Conservation (phyloP, 768 basidiomycete genomes). For the Tylopilus balloui region DNA sequence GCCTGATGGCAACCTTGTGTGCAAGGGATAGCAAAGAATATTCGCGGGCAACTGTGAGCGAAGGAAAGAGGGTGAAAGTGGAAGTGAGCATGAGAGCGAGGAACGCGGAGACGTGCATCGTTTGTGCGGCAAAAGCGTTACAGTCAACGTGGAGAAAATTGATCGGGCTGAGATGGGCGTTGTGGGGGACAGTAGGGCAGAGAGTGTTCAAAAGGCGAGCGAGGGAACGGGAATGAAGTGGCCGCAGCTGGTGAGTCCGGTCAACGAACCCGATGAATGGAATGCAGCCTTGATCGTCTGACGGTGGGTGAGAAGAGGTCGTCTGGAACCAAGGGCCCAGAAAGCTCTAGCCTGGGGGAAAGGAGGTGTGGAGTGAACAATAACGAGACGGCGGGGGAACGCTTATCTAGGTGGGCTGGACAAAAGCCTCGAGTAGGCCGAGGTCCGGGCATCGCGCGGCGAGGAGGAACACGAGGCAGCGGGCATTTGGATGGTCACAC, state of each 20-base stretch:
- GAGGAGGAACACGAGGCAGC: conserved; percentile 19
- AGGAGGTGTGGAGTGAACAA: background rate
- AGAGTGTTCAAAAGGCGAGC: background rate
- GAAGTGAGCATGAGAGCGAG: conserved; percentile 32
- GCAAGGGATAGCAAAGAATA: conserved; percentile 38
- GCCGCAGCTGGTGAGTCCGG: conserved; percentile 13
- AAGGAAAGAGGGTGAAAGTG: conserved; percentile 23
- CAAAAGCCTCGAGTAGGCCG: background rate
- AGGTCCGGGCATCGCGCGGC: conserved; percentile 10
- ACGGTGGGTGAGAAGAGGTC: background rate
- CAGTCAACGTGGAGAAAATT: background rate
- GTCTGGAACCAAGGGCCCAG: conserved; percentile 9
- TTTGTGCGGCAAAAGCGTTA: conserved; percentile 7
- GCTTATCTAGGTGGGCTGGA: conserved; percentile 12
- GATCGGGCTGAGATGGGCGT: conserved; percentile 1
- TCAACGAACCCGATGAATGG: conserved; percentile 23
- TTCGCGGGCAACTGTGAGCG: conserved; percentile 20
- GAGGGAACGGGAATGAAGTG: conserved; percentile 14
- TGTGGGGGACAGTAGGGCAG: background rate
- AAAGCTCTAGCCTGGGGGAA: no score
- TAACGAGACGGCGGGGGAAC: background rate
- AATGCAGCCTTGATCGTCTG: conserved; percentile 8
- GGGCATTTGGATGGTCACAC: conserved; percentile 1
- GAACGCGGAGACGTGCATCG: conserved; percentile 28
- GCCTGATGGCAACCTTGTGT: conserved; percentile 52